Conservation (phyloP, 176 grass and related monocot genomes). For the Bromus sterilis region DNA sequence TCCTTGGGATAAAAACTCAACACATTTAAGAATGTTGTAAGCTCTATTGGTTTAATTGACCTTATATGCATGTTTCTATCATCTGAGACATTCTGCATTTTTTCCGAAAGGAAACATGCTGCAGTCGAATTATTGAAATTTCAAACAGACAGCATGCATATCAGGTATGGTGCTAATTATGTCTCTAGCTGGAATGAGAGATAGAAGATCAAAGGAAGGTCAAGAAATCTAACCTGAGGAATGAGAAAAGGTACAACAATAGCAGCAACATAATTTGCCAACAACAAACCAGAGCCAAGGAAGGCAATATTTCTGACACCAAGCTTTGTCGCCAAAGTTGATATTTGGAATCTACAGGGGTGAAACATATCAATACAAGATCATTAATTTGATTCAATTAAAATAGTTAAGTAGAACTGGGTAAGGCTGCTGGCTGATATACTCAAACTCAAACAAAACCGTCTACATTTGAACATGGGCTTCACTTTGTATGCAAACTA, state of each 20-base stretch:
- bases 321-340: constrained; percentile 94
- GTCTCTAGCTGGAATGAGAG: background rate
- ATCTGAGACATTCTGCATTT: constrained; percentile 3
- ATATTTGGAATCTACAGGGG: constrained; percentile 71
- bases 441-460: background rate
- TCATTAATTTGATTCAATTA: constrained; percentile 14
- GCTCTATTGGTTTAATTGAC: background rate
- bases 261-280: constrained; percentile 83
- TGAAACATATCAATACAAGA: background rate
- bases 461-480: background rate
- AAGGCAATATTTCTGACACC: constrained; percentile 98
- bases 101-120: too few relatives aligned
- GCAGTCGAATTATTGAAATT: constrained; percentile 2
- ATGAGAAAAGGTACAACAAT: constrained; percentile 71
- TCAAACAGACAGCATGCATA: background rate
- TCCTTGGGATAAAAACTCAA: background rate
- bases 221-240: constrained; percentile 60
- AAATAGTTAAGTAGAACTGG: background rate
- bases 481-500: background rate
- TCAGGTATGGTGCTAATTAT: background rate
- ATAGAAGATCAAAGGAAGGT: background rate
- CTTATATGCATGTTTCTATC: background rate
- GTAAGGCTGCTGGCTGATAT: background rate
- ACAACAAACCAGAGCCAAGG: constrained; percentile 82
- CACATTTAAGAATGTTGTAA: background rate